Conservation (phyloP, 2,329 filamentous ascomycete species). For the Clonostachys byssicola region DNA sequence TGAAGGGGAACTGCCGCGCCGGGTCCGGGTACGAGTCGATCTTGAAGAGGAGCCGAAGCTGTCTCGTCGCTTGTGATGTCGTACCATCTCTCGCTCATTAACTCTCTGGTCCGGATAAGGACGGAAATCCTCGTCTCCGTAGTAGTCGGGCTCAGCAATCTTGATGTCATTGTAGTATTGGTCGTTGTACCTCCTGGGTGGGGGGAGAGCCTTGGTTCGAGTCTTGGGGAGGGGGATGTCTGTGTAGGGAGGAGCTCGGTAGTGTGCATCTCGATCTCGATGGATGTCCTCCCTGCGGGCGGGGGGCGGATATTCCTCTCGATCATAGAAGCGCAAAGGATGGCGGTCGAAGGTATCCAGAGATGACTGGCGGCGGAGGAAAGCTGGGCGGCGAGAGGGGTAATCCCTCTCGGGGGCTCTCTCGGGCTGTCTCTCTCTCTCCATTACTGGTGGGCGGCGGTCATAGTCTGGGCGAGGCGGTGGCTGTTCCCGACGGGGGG, state of each 20-base stretch:
- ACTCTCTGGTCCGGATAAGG: conserved; percentile 50
- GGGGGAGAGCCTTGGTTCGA: conserved; percentile 55
- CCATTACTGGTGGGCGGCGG: conserved; percentile 28
- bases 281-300: conserved; percentile 41
- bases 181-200: conserved; percentile 52
- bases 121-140: conserved; percentile 69
- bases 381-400: conserved; percentile 56
- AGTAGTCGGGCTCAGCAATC: conserved; percentile 62
- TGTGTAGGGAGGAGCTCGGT: conserved; percentile 41
- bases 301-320: conserved; percentile 60
- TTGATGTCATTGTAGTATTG: conserved; percentile 61
- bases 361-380: conserved; percentile 80
- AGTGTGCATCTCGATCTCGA: conserved; percentile 44
- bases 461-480: not conserved
- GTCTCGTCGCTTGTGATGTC: conserved; percentile 37
- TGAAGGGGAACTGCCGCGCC: conserved; percentile 37
- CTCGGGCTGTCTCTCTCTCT: conserved; percentile 35
- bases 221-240: conserved; percentile 61
- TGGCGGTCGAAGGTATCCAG: conserved; percentile 86
- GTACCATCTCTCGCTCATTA: conserved; percentile 57
- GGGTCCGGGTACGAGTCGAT: conserved; percentile 27
- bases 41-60: conserved; percentile 4
- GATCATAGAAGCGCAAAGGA: conserved; percentile 49
- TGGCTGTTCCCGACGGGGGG: conserved; percentile 19
- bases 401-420: conserved; percentile 48